Conservation (phyloP, 495 filamentous ascomycete genomes). For the Penicillium samsonianum region DNA sequence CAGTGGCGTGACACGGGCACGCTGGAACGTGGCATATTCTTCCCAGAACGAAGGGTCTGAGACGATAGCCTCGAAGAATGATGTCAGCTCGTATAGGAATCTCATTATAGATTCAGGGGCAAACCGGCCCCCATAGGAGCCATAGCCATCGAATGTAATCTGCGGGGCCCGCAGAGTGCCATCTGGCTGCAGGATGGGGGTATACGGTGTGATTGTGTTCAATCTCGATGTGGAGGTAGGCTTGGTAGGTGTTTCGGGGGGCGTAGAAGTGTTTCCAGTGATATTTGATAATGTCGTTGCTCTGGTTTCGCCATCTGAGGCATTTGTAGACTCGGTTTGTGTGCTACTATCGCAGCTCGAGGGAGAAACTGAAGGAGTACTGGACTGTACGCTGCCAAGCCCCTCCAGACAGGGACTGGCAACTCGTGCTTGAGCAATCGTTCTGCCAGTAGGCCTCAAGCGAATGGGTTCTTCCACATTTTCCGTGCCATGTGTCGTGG, state of each 20-base stretch:
- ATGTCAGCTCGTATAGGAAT: constrained; percentile 33
- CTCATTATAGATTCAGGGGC: constrained; percentile 37
- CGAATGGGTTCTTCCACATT: constrained; percentile 9
- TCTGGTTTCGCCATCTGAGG: constrained; percentile 21
- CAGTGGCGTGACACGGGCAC: constrained; percentile 25
- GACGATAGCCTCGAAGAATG: constrained; percentile 31
- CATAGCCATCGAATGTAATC: constrained; percentile 31
- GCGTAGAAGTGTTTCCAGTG: constrained; percentile 19
- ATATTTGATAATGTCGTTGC: constrained; percentile 19
- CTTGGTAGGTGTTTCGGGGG: constrained; percentile 14
- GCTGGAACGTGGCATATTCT: constrained; percentile 30
- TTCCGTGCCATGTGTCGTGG: background rate
- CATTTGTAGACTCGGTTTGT: constrained; percentile 6
- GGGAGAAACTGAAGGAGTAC: background rate
- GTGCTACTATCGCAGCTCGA: constrained; percentile 16
- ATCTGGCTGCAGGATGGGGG: constrained; percentile 29
- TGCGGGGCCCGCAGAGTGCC: constrained; percentile 26
- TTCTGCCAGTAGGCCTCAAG: constrained; percentile 2
- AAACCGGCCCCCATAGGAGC: constrained; percentile 36
- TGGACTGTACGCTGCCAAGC: background rate
- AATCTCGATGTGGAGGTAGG: constrained; percentile 6
- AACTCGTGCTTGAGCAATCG: constrained; percentile 5
- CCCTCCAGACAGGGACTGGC: background rate
- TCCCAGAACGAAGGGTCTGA: constrained; percentile 36
- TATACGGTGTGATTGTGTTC: constrained; percentile 23